Percentiles rank a stretch among this genome's conserved stretches.
Evolutionary conservation across 169 alveolate species (phyloP).

Genomic region (Perkinsus marinus): DNA sequence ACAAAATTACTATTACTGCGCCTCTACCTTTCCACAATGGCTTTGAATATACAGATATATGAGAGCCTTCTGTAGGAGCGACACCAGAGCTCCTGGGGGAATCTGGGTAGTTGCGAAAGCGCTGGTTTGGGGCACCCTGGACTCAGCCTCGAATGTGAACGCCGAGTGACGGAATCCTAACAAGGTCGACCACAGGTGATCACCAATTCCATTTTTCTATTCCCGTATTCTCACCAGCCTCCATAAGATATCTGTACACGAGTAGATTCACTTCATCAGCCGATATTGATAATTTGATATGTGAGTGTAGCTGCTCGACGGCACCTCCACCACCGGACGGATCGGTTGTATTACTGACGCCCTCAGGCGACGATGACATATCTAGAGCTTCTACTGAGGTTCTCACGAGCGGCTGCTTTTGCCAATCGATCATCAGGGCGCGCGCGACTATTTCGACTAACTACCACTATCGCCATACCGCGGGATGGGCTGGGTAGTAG

Average conservation of each 20-base stretch:
- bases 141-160: neutral
- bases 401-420: too few relatives aligned
- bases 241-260: neutral
- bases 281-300: neutral
- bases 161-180: neutral
- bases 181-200: too few relatives aligned
- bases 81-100: neutral
- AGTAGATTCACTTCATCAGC: neutral
- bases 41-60: neutral
- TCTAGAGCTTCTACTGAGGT: too few relatives aligned
- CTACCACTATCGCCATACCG: too few relatives aligned
- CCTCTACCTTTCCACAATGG: neutral
- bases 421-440: too few relatives aligned
- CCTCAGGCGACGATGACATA: too few relatives aligned
- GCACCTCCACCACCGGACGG: neutral
- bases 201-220: too few relatives aligned
- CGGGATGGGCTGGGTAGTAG: too few relatives aligned
- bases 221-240: neutral
- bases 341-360: neutral
- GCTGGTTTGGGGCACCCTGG: neutral
- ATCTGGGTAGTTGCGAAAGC: neutral
- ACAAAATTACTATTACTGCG: neutral
- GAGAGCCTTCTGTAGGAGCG: neutral
- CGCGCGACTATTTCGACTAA: too few relatives aligned
- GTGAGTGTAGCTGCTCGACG: neutral